phyloP scores from a whole-genome alignment of 2,329 filamentous ascomycete species.

The Periconia sp. region DNA sequence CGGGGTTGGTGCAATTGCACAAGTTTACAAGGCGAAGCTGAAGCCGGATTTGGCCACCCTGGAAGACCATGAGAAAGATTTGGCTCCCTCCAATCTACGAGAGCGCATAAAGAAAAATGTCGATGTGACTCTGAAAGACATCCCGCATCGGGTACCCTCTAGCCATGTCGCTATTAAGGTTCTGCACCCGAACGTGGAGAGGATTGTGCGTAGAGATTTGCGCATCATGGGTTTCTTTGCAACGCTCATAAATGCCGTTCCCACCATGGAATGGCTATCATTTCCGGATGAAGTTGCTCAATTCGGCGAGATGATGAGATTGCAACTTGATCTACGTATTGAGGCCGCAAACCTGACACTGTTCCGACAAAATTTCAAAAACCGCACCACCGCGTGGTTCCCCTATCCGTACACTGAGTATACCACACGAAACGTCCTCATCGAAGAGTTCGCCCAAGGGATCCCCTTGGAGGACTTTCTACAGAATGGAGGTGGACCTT shows the following conservation, averaged over 20 bases:
- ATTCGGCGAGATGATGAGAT: slow-evolving; percentile 97
- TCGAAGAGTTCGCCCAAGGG: slow-evolving; percentile 94
- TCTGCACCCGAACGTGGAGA: slow-evolving; percentile 86
- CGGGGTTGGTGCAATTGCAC: slow-evolving; percentile 93
- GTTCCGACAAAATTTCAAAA: slow-evolving; percentile 88
- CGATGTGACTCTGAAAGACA: slow-evolving; percentile 82
- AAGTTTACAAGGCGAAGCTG: slow-evolving; percentile 94
- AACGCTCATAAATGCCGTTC: slow-evolving; percentile 76
- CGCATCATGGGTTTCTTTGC: slow-evolving; percentile 95
- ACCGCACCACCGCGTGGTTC: slow-evolving; percentile 92
- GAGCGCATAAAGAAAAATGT: slow-evolving; percentile 78
- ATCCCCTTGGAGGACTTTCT: slow-evolving; percentile 90
- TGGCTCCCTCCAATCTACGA: slow-evolving; percentile 60
- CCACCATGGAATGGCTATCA: slow-evolving; percentile 96
- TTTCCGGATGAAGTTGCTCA: slow-evolving; percentile 91
- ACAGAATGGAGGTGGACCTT: slow-evolving; percentile 86
- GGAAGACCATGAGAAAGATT: slow-evolving; percentile 57
- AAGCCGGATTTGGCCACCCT: slow-evolving; percentile 74
- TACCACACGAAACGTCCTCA: slow-evolving; percentile 85
- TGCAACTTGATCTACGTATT: slow-evolving; percentile 94
- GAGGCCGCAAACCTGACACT: slow-evolving; percentile 86
- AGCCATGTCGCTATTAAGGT: slow-evolving; percentile 96
- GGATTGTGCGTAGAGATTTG: slow-evolving; percentile 84
- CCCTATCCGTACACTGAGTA: slow-evolving; percentile 92
- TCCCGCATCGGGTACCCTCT: slow-evolving; percentile 81